Evolutionary conservation across 306 rosid genomes (phyloP).

Genomic region (Cicer pinnatifidum): DNA sequence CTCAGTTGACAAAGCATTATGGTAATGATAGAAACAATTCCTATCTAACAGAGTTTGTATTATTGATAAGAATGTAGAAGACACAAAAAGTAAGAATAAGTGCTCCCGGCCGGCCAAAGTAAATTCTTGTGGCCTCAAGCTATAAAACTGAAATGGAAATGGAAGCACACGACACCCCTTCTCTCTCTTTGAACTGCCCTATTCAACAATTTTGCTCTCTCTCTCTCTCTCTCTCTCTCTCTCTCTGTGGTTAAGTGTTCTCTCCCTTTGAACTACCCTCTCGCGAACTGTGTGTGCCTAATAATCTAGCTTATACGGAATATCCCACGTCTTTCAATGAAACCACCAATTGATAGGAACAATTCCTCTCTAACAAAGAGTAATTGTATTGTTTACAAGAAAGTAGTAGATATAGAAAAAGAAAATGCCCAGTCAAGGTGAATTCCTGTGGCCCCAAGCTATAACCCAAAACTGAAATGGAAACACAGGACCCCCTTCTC

Average conservation of each 20-base stretch:
- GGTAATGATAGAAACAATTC: not conserved
- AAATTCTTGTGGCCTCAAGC: not conserved
- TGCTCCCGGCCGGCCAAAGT: not conserved
- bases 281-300: not conserved
- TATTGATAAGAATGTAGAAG: not conserved
- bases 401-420: not conserved
- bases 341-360: not conserved
- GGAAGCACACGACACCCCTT: not conserved
- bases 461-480: not conserved
- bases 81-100: not conserved
- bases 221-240: not conserved
- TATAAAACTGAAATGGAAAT: not conserved
- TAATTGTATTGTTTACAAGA: not conserved
- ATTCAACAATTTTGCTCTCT: not conserved
- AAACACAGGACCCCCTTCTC: not conserved
- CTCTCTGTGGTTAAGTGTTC: too few relatives aligned
- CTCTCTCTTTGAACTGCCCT: not conserved
- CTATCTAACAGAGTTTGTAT: not conserved
- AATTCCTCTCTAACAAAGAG: not conserved
- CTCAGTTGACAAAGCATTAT: slow-evolving; percentile 23
- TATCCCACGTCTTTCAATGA: not conserved
- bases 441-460: not conserved
- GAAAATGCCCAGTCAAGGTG: not conserved
- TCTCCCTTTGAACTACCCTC: too few relatives aligned
- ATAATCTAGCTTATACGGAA: not conserved